These are phyloP conservation scores for Hibiscus trionum DNA, from an alignment of 345 rosid species.

Conservation along the genomic window DNA sequence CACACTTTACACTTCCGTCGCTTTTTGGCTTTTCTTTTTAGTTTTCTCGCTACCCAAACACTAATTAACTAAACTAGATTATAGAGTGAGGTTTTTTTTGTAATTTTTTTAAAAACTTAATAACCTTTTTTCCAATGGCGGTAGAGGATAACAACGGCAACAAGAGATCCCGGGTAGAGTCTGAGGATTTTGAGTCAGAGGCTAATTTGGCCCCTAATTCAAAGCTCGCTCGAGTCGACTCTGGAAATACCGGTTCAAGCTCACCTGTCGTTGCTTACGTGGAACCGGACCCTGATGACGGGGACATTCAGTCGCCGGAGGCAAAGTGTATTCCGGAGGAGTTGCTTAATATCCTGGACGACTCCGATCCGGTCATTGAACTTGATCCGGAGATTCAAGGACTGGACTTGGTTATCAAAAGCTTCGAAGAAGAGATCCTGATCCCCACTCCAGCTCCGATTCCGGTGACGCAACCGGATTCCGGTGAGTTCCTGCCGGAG, in stretches of 20 bases:
- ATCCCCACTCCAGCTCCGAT: slow-evolving; percentile 8
- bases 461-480: background rate
- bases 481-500: slow-evolving; percentile 37
- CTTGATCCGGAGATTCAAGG: slow-evolving; percentile 39
- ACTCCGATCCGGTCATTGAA: slow-evolving; percentile 21
- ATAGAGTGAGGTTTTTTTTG: background rate
- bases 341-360: slow-evolving; percentile 49
- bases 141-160: slow-evolving; percentile 15
- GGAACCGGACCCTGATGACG: slow-evolving; percentile 27
- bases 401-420: slow-evolving; percentile 64
- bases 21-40: no score
- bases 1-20: background rate
- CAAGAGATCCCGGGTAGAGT: slow-evolving; percentile 26
- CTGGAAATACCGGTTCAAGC: background rate
- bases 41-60: slow-evolving; percentile 8
- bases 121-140: background rate
- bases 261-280: slow-evolving; percentile 26
- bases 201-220: background rate
- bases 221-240: slow-evolving; percentile 23
- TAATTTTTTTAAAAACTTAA: no score
- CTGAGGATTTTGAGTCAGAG: slow-evolving; percentile 10
- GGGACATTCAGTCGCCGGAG: slow-evolving; percentile 32
- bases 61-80: background rate
- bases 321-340: slow-evolving; percentile 56
- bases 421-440: slow-evolving; percentile 61